Evolutionary conservation across 306 rosid genomes (phyloP).

Genomic region (Fragaria ananassa): DNA sequence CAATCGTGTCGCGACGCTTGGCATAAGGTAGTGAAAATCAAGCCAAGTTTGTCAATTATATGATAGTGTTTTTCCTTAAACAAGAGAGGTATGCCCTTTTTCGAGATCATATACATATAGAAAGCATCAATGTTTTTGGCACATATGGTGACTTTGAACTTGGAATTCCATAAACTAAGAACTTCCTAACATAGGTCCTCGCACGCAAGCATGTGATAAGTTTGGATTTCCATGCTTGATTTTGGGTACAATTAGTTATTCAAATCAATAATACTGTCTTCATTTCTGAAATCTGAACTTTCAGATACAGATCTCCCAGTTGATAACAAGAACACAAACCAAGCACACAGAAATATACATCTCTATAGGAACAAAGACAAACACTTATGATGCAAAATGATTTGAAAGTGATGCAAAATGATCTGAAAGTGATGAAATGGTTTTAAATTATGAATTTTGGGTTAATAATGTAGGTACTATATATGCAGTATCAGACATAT

Average conservation of each 20-base stretch:
- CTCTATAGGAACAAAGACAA: background rate
- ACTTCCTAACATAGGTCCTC: conserved; percentile 4
- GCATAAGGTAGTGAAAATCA: background rate
- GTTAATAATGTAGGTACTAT: conserved; percentile 13
- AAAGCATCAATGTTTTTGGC: conserved; percentile 10
- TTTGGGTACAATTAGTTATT: background rate
- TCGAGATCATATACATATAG: background rate
- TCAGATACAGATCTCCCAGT: background rate
- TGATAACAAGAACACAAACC: background rate
- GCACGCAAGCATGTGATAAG: conserved; percentile 19
- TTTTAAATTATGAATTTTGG: background rate
- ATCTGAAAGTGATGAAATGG: background rate
- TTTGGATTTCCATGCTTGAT: conserved; percentile 7
- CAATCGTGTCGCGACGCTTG: background rate
- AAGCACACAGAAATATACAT: background rate
- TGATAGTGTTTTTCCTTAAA: conserved; percentile 10
- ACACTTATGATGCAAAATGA: background rate
- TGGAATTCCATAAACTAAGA: background rate
- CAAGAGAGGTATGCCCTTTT: conserved; percentile 7
- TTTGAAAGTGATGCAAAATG: background rate
- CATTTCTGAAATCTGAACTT: background rate
- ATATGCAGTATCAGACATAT: background rate
- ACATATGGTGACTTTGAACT: conserved; percentile 2
- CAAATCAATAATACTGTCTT: background rate
- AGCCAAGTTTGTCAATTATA: background rate